These are phyloP conservation scores for Lecanicillium sp. DNA, from an alignment of 2,329 filamentous ascomycete species.

Conservation along the genomic window DNA sequence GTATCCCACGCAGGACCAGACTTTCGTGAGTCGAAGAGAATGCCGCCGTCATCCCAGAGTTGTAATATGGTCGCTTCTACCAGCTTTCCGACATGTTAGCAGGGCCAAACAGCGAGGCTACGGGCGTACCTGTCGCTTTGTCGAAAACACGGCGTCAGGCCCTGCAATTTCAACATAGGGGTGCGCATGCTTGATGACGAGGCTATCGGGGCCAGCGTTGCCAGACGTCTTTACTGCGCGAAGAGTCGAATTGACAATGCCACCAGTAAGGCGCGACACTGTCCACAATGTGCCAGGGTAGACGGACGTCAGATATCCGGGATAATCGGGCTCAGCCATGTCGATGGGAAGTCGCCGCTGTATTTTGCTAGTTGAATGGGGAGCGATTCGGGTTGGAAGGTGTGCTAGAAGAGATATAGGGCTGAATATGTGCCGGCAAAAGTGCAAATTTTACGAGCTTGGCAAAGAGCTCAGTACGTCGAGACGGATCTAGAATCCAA, in stretches of 20 bases:
- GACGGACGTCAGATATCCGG: constrained; percentile 8
- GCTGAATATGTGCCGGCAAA: too few relatives aligned
- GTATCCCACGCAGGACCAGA: constrained; percentile 6
- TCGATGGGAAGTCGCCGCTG: neutral
- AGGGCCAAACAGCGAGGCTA: neutral
- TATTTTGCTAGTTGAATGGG: too few relatives aligned
- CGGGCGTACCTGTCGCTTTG: constrained; percentile 10
- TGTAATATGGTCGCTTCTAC: constrained; percentile 9
- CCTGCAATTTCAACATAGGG: constrained; percentile 11
- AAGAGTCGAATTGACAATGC: constrained; percentile 12
- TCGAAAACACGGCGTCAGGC: constrained; percentile 10
- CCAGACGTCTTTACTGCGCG: constrained; percentile 9
- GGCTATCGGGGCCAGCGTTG: constrained; percentile 4
- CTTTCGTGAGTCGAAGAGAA: constrained; percentile 3
- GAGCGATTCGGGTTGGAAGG: too few relatives aligned
- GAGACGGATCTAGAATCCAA: too few relatives aligned
- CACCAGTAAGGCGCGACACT: constrained; percentile 9
- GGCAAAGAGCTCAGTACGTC: too few relatives aligned
- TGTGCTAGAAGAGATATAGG: too few relatives aligned
- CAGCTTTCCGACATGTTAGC: neutral
- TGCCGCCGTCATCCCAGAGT: constrained; percentile 7
- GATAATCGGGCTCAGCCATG: constrained; percentile 5
- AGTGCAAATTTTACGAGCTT: too few relatives aligned
- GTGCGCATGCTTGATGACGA: constrained; percentile 13
- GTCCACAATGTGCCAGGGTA: constrained; percentile 9